Conservation (phyloP, 306 rosid species). For the Casuarina equisetifolia region DNA sequence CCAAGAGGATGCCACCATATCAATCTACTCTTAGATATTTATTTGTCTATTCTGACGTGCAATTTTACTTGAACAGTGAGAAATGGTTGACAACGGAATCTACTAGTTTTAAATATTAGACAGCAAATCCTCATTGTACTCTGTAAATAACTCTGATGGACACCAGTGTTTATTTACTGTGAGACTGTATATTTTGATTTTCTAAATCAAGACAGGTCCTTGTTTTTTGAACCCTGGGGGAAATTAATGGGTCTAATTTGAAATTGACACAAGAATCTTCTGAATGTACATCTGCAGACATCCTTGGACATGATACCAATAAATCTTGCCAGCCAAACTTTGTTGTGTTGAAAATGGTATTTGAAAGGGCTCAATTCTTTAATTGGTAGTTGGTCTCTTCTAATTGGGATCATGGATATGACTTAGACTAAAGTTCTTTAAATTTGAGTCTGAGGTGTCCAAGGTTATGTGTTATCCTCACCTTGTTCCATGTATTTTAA, state of each 20-base stretch:
- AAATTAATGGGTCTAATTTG: slow-evolving; percentile 10
- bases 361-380: background rate
- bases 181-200: background rate
- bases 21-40: background rate
- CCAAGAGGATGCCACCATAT: background rate
- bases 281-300: slow-evolving; percentile 16
- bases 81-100: background rate
- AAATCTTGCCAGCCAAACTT: slow-evolving; percentile 13
- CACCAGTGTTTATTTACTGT: background rate
- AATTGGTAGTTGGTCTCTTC: background rate
- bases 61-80: background rate
- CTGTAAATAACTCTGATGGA: background rate
- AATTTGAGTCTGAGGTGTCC: background rate
- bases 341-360: background rate
- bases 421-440: background rate
- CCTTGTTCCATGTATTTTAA: slow-evolving; percentile 20
- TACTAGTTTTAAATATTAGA: background rate
- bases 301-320: slow-evolving; percentile 9
- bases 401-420: background rate
- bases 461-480: slow-evolving; percentile 8
- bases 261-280: slow-evolving; percentile 9
- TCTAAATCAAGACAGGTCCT: background rate
- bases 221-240: background rate
- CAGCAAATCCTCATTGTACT: background rate
- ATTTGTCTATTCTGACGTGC: background rate